Conservation (phyloP, 805 yeast species). For the Wickerhamiella lipophila region DNA sequence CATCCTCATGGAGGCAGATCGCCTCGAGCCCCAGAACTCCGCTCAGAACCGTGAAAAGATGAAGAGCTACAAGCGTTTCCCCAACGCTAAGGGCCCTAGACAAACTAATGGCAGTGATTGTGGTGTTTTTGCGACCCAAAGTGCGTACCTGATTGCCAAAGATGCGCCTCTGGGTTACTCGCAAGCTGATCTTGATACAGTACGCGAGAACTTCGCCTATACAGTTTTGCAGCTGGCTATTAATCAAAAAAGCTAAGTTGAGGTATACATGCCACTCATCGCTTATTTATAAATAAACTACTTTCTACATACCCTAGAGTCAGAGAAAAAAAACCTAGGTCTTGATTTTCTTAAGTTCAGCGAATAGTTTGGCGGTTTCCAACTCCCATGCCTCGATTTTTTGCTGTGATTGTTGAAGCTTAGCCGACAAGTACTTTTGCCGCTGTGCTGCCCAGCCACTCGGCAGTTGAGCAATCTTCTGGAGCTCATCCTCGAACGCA, state of each 20-base stretch:
- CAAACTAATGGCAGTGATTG: slow-evolving; percentile 89
- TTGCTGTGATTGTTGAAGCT: slow-evolving; percentile 49
- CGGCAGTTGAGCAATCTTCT: slow-evolving; percentile 40
- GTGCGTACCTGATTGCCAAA: slow-evolving; percentile 48
- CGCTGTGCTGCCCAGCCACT: slow-evolving; percentile 45
- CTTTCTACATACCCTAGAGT: too few species aligned
- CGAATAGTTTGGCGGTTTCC: slow-evolving; percentile 10
- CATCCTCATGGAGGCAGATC: slow-evolving; percentile 53
- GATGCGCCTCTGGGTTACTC: slow-evolving; percentile 38
- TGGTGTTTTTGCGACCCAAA: slow-evolving; percentile 84
- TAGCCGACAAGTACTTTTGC: slow-evolving; percentile 50
- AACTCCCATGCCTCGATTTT: slow-evolving; percentile 38
- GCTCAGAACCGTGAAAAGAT: slow-evolving; percentile 26
- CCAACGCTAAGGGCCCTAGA: slow-evolving; percentile 48
- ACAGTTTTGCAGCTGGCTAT: slow-evolving; percentile 27
- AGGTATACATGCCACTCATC: background rate
- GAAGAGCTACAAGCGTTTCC: slow-evolving; percentile 21
- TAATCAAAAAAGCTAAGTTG: background rate
- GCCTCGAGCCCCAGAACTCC: slow-evolving; percentile 32
- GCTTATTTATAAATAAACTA: background rate
- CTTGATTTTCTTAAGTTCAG: slow-evolving; percentile 19
- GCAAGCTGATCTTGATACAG: slow-evolving; percentile 53
- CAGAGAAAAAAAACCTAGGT: background rate
- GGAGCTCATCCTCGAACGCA: slow-evolving; percentile 59
- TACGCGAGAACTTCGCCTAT: slow-evolving; percentile 58